Evolutionary conservation across 176 grass and related monocot species (phyloP).

Genomic region (Oryza glumipatula): DNA sequence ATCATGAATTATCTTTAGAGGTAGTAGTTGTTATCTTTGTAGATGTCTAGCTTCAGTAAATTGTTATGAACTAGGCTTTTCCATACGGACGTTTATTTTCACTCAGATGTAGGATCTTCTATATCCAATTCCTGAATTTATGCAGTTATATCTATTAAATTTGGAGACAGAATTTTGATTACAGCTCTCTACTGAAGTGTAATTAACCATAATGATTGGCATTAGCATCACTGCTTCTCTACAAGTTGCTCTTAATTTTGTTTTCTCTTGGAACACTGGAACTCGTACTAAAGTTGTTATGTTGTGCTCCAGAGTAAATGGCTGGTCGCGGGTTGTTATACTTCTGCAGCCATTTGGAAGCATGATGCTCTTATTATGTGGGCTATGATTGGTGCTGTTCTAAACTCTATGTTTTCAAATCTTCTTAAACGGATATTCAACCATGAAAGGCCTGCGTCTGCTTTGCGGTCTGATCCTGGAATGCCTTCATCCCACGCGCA

Average conservation of each 20-base stretch:
- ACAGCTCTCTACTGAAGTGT: background rate
- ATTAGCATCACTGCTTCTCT: conserved; percentile 8
- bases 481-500: conserved; percentile 97
- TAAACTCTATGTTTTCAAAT: conserved; percentile 59
- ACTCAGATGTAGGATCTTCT: background rate
- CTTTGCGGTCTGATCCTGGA: conserved; percentile 82
- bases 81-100: background rate
- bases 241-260: conserved; percentile 14
- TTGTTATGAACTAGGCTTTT: background rate
- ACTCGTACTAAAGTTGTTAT: conserved; percentile 22
- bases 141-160: background rate
- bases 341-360: conserved; percentile 64
- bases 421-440: conserved; percentile 73
- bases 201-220: background rate
- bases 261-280: conserved; percentile 7
- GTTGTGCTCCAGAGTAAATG: conserved; percentile 34
- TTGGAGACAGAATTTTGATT: background rate
- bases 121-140: background rate
- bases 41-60: background rate
- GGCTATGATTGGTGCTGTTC: conserved; percentile 54
- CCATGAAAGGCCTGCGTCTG: conserved; percentile 70
- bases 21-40: background rate
- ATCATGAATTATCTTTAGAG: no score
- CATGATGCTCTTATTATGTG: conserved; percentile 77
- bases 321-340: conserved; percentile 62